These are phyloP conservation scores for Musa schizocarpa DNA, from an alignment of 176 grass and related monocot species.

Conservation along the genomic window DNA sequence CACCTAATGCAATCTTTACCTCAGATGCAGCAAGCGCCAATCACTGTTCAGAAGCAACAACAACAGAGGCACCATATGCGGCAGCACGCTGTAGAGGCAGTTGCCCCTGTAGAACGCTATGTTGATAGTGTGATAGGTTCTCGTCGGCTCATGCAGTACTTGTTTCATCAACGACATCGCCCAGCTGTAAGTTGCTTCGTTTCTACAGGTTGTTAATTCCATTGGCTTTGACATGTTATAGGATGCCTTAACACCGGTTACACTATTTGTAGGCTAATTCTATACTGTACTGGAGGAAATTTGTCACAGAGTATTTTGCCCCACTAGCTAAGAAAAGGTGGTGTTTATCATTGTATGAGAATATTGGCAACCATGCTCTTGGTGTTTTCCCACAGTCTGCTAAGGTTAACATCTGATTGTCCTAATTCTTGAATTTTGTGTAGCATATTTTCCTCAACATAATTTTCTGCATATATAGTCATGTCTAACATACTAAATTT, in stretches of 20 bases:
- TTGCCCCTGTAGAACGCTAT: slow-evolving; percentile 42
- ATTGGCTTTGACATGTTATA: not conserved
- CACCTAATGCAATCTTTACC: slow-evolving; percentile 46
- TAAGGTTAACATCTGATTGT: slow-evolving; percentile 35
- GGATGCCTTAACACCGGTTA: not conserved
- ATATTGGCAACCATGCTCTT: slow-evolving; percentile 52
- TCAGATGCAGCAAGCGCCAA: slow-evolving; percentile 49
- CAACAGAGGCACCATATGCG: slow-evolving; percentile 50
- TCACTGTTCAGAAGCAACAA: slow-evolving; percentile 39
- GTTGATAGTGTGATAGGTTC: slow-evolving; percentile 61
- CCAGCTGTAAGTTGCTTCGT: slow-evolving; percentile 40
- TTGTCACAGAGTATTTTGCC: slow-evolving; percentile 90
- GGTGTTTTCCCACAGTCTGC: slow-evolving; percentile 54
- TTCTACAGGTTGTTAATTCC: not conserved
- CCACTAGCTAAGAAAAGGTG: slow-evolving; percentile 81
- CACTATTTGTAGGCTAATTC: slow-evolving; percentile 52
- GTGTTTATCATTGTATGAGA: slow-evolving; percentile 89
- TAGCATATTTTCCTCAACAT: not conserved
- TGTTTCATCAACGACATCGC: slow-evolving; percentile 73
- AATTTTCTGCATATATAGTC: too few species aligned
- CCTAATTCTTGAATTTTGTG: not conserved
- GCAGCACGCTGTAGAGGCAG: slow-evolving; percentile 36
- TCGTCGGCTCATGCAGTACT: slow-evolving; percentile 75
- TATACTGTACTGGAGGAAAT: slow-evolving; percentile 89
- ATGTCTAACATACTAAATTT: not conserved